Evolutionary conservation across 306 rosid genomes (phyloP), one percentile per base, ranked within the genome.

Genomic region (Rosa lucieae): DNA sequence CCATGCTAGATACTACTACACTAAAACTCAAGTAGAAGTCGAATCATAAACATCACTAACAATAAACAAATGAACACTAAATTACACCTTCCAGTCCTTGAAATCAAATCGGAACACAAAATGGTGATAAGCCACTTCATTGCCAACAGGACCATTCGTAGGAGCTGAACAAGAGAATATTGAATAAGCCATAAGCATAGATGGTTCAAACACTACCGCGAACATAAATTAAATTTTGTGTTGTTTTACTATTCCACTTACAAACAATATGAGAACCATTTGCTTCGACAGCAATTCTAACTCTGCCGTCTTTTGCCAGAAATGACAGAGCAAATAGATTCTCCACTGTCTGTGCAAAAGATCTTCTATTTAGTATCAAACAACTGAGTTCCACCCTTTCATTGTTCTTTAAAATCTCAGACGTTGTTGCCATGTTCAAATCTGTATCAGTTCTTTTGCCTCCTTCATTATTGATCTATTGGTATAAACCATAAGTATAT

Each of bases 291-390:
- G 56, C 73, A 63, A 90, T 90, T 74, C 77, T 89, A 73, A 88
- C 97, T n/a, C 93, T 91, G 11, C 97, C 93, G 63, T 93, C 98
- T 82, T 91, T 93, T 2, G 86, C 94, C 5, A 93, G 85, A 71
- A 91, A 93, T 42, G 98, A 93, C 14, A 87, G 80, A 61, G 97
- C 85, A 87, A 91, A 90, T 74, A 93, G 69, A 74, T 93, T 93
- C 78, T 93, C 97, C 37, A 90, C 91, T 0, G 93, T 91, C 86
- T 91, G 93, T 63, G 94, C 84, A 85, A 91, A 93, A 8, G 93
- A 91, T 29, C 12, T 71, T 56, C 91, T 88, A 81, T 91, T 86
- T 53, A 90, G 78, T 67, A 93, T 76, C 69, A 91, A 79, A 63
- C 85, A 73, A 73, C 90, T 94, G 46, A 89, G 93, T 32, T 43